Evolutionary conservation across 192 early-diverging fungal species (phyloP).

Genomic region (Coemansia sp.): DNA sequence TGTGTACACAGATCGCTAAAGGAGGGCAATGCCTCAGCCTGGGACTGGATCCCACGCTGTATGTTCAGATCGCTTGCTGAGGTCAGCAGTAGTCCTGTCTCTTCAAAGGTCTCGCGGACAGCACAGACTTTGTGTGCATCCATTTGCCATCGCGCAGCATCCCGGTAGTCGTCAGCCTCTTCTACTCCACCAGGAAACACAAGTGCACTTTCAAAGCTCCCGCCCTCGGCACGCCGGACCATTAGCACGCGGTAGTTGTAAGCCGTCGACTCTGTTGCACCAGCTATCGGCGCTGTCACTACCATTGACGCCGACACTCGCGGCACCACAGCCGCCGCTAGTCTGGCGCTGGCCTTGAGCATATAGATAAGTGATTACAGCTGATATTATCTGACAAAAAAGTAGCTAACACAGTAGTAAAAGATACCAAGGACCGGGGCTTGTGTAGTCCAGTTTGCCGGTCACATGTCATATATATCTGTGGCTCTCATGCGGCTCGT

Average conservation of each 20-base stretch:
- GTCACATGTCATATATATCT: background rate
- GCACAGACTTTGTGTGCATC: slow-evolving; percentile 62
- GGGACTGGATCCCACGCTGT: slow-evolving; percentile 20
- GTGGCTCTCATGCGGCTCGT: background rate
- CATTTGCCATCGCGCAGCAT: background rate
- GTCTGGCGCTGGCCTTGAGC: background rate
- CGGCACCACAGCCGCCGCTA: background rate
- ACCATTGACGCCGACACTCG: slow-evolving; percentile 39
- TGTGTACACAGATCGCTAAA: slow-evolving; percentile 58
- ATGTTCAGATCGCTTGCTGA: slow-evolving; percentile 26
- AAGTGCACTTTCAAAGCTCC: slow-evolving; percentile 27
- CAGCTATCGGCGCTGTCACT: slow-evolving; percentile 28
- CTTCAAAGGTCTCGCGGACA: slow-evolving; percentile 82
- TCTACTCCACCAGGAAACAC: slow-evolving; percentile 54
- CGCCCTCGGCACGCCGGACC: slow-evolving; percentile 39
- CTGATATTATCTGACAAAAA: no score
- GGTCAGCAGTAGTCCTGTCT: slow-evolving; percentile 70
- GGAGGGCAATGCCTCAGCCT: slow-evolving; percentile 13
- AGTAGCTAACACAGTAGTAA: no score
- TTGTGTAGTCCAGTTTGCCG: background rate
- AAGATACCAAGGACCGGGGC: background rate
- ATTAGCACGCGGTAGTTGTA: slow-evolving; percentile 56
- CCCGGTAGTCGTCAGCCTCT: slow-evolving; percentile 21
- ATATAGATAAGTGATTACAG: background rate
- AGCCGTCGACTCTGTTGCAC: background rate